Evolutionary conservation across 1,139 yeast genomes (phyloP).

Genomic region (Ogataea hybrid): DNA sequence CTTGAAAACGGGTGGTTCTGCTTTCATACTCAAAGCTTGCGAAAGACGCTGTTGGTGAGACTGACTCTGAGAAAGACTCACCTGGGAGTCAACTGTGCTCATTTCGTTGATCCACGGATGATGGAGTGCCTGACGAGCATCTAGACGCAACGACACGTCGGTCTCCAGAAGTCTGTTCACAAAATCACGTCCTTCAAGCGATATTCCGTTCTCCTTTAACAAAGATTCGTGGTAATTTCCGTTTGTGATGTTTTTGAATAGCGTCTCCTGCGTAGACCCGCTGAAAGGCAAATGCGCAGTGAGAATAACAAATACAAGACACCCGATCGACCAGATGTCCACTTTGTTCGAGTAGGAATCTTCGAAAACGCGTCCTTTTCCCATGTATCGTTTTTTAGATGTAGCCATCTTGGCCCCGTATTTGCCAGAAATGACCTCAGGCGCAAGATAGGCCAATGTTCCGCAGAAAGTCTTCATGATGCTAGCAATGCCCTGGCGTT

Average conservation of each 20-base stretch:
- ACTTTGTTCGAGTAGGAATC: conserved; percentile 77
- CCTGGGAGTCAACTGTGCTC: conserved; percentile 38
- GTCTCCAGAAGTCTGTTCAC: conserved; percentile 67
- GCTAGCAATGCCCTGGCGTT: conserved; percentile 69
- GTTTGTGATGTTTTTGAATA: conserved; percentile 68
- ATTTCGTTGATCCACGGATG: conserved; percentile 63
- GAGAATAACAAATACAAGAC: conserved; percentile 82
- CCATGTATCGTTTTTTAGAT: conserved; percentile 28
- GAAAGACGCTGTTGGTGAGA: conserved; percentile 56
- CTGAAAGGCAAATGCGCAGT: conserved; percentile 94
- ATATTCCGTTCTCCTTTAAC: conserved; percentile 62
- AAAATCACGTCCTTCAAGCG: conserved; percentile 66
- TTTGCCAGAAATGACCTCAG: conserved; percentile 84
- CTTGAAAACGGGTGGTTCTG: conserved; percentile 17
- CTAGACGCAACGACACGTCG: conserved; percentile 66
- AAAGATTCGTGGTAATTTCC: conserved; percentile 86
- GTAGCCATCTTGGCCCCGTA: conserved; percentile 38
- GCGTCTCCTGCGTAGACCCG: conserved; percentile 84
- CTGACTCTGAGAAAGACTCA: conserved; percentile 69
- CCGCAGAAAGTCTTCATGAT: conserved; percentile 81
- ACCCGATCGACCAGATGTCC: conserved; percentile 96
- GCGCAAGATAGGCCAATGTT: conserved; percentile 86
- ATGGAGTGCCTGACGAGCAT: conserved; percentile 67
- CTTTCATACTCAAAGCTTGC: conserved; percentile 8
- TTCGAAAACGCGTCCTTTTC: conserved; percentile 33